Evolutionary conservation across 306 rosid genomes (phyloP).

Genomic region (Pterocarpus santalinus): DNA sequence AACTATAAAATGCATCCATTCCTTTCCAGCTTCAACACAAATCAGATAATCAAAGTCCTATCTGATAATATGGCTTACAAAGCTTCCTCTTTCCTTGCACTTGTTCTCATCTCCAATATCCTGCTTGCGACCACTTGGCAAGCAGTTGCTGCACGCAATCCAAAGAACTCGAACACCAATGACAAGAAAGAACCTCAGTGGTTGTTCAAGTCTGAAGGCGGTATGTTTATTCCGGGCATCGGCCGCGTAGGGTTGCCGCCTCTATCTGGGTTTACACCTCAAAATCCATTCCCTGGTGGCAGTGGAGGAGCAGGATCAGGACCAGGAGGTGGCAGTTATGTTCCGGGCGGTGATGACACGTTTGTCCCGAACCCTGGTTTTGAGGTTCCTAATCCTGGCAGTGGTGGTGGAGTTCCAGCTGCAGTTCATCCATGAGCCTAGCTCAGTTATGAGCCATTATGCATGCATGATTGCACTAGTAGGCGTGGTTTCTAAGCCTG

Average conservation of each 20-base stretch:
- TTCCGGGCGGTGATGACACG: constrained; percentile 79
- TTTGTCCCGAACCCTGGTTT: constrained; percentile 74
- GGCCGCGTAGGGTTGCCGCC: constrained; percentile 60
- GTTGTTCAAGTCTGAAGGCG: constrained; percentile 52
- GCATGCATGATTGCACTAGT: constrained; percentile 34
- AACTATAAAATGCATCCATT: constrained; percentile 51
- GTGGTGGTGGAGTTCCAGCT: constrained; percentile 50
- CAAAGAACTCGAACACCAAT: constrained; percentile 32
- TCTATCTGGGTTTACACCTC: constrained; percentile 21
- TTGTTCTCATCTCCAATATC: constrained; percentile 48
- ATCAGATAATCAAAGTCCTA: constrained; percentile 12
- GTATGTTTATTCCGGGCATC: constrained; percentile 61
- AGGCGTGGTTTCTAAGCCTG: no score
- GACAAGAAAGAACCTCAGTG: constrained; percentile 68
- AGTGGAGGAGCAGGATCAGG: constrained; percentile 29
- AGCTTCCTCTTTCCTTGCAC: constrained; percentile 49
- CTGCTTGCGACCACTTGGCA: constrained; percentile 51
- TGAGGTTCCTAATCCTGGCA: constrained; percentile 69
- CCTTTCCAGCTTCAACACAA: constrained; percentile 51
- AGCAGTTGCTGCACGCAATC: constrained; percentile 52
- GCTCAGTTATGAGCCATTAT: constrained; percentile 18
- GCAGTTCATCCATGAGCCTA: constrained; percentile 53
- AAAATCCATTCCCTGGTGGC: constrained; percentile 44
- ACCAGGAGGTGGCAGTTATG: constrained; percentile 31
- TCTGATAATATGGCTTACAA: constrained; percentile 57